Conservation (phyloP, 2,329 filamentous ascomycete species). For the Ceratocystis albifundus region DNA sequence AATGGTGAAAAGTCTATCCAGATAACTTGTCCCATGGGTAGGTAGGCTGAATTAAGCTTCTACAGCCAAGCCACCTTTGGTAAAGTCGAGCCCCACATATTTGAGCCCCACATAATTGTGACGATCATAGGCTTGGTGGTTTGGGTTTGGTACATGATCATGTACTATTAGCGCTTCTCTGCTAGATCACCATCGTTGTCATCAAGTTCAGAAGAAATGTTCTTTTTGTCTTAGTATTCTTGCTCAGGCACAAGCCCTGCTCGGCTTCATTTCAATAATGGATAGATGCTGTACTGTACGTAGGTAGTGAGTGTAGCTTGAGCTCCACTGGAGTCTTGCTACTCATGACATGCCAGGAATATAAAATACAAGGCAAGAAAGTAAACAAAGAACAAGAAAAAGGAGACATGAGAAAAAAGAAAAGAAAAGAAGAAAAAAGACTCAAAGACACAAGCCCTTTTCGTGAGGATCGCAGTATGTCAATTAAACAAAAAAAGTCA, state of each 20-base stretch:
- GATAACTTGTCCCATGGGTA: not conserved
- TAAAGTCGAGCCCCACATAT: too few species aligned
- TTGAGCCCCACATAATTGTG: too few species aligned
- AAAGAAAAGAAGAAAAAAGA: too few species aligned
- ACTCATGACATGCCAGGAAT: conserved; percentile 3
- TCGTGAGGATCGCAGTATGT: conserved; percentile 9
- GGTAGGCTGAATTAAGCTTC: too few species aligned
- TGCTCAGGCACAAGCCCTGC: not conserved
- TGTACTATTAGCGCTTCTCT: too few species aligned
- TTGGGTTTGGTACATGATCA: too few species aligned
- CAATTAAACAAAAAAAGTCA: conserved; percentile 18
- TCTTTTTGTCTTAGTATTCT: not conserved
- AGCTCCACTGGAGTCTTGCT: conserved; percentile 3
- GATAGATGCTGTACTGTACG: not conserved
- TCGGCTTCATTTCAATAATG: not conserved
- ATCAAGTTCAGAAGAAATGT: not conserved
- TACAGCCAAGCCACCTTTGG: too few species aligned
- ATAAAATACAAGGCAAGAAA: conserved; percentile 17
- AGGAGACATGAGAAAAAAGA: not conserved
- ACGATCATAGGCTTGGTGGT: too few species aligned
- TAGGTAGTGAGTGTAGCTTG: not conserved
- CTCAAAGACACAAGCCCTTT: conserved; percentile 5
- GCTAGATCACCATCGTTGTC: too few species aligned
- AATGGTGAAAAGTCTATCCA: not conserved
- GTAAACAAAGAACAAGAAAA: not conserved